Evolutionary conservation across 305 asterid species (phyloP).

Genomic region (Ajuga reptans): DNA sequence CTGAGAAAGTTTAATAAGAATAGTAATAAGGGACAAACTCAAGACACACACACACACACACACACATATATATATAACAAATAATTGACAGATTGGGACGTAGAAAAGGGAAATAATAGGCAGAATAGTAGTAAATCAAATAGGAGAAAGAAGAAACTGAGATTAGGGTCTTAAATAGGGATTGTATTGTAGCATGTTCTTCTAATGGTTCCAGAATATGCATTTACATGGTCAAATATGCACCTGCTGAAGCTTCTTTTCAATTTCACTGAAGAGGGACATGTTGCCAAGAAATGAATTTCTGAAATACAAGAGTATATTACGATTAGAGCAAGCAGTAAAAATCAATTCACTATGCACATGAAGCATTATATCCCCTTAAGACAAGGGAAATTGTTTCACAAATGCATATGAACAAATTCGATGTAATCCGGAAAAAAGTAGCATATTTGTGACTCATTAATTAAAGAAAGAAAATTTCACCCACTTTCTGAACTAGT

Average conservation of each 20-base stretch:
- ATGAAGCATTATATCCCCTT: constrained; percentile 8
- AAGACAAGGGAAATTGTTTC: background rate
- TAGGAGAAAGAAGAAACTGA: background rate
- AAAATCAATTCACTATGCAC: constrained; percentile 11
- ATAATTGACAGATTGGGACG: background rate
- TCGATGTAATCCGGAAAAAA: background rate
- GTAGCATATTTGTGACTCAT: background rate
- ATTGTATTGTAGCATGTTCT: background rate
- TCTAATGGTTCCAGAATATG: background rate
- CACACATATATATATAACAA: background rate
- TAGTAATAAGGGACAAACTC: background rate
- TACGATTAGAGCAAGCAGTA: constrained; percentile 14
- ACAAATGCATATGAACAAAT: background rate
- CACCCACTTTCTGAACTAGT: background rate
- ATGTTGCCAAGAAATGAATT: constrained; percentile 67
- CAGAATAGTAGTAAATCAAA: background rate
- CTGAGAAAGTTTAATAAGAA: constrained; percentile 14
- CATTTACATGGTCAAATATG: constrained; percentile 9
- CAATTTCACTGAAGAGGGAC: constrained; percentile 65
- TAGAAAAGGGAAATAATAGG: background rate
- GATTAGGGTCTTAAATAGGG: constrained; percentile 3
- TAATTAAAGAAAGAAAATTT: background rate
- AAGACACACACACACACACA: background rate
- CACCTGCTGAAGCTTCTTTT: constrained; percentile 77
- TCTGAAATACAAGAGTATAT: constrained; percentile 39